Conservation (phyloP, 805 yeast genomes). For the Peterozyma xylosa region DNA sequence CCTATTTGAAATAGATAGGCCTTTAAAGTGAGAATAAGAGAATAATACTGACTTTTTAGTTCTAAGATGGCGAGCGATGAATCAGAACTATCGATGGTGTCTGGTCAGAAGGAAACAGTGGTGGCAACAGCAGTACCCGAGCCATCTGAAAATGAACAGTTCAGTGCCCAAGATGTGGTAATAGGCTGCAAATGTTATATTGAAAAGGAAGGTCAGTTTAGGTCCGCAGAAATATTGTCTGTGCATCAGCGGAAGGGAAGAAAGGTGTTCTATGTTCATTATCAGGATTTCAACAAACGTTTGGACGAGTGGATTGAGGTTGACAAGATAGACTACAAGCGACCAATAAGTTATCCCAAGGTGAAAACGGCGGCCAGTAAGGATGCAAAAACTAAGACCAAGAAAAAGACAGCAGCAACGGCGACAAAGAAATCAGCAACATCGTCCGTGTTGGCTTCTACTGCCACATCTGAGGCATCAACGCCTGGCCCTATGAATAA, state of each 20-base stretch:
- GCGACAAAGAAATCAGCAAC: constrained; percentile 11
- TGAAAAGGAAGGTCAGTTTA: constrained; percentile 67
- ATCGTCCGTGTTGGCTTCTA: constrained; percentile 20
- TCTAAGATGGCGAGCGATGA: too few relatives aligned
- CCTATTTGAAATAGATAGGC: too few relatives aligned
- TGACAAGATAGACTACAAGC: constrained; percentile 62
- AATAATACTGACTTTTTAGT: too few relatives aligned
- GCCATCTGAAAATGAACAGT: too few relatives aligned
- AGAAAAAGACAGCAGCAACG: constrained; percentile 15
- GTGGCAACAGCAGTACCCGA: too few relatives aligned
- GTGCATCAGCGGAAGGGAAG: constrained; percentile 68
- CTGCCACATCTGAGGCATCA: constrained; percentile 11
- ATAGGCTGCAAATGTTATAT: constrained; percentile 82
- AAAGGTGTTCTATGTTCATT: constrained; percentile 85
- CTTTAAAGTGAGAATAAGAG: too few relatives aligned
- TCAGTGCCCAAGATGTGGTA: constrained; percentile 9
- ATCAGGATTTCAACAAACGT: constrained; percentile 90
- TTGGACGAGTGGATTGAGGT: constrained; percentile 89
- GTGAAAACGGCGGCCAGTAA: constrained; percentile 37
- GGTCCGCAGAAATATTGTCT: constrained; percentile 82
- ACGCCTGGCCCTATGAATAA: constrained; percentile 18
- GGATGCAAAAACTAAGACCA: constrained; percentile 26
- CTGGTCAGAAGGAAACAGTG: too few relatives aligned
- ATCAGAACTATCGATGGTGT: too few relatives aligned
- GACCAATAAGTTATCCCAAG: constrained; percentile 67